Evolutionary conservation across 2,329 filamentous ascomycete genomes (phyloP), one percentile per base, ranked within the genome.

Genomic region (Apiospora koreana): DNA sequence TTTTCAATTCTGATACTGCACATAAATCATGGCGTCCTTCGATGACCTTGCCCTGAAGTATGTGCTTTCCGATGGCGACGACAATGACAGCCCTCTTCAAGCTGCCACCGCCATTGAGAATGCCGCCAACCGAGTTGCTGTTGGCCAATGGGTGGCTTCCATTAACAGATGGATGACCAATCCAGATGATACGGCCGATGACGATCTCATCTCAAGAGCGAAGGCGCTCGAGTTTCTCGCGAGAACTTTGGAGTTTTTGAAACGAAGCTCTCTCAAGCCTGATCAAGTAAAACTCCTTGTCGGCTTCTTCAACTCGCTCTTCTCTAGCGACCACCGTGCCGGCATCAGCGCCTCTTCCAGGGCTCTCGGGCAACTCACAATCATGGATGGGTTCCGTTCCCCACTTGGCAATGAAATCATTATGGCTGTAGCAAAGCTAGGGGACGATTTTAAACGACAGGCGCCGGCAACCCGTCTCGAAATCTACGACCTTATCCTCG

Each of bases 181-280:
- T 42, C 79, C 79, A 35, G 82, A 81, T 38, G 54, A 62, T 62
- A 38, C 54, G 6, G 80, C 80, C 23, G 83, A 84, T 68, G 81
- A 81, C 21, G 81, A 82, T 72, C 83, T 88, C 77, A 87, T 88
- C 41, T 80, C 85, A 2, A 82, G 87, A 65, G 85, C 87, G 18
- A 88, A 87, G 75, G 88, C 88, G 8, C 76, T 90, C 66, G 84
- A 86, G n/a, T 90, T 89, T 72, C 80, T 90, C 38, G 86, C 88
- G 1, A 79, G 80, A 28, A 89, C 88, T 0, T 78, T 90, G 18
- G 80, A 85, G 65, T 80, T 82, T n/a, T 75, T 90, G 18, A 82
- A 82, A 10, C 78, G 79, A 14, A 82, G 83, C 64, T 77, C 83
- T 18, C 76, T 90, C 42, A 87, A 84, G 68, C 76, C 81, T 5